Conservation (phyloP, 2,329 filamentous ascomycete genomes). For the Colletotrichum sp. region DNA sequence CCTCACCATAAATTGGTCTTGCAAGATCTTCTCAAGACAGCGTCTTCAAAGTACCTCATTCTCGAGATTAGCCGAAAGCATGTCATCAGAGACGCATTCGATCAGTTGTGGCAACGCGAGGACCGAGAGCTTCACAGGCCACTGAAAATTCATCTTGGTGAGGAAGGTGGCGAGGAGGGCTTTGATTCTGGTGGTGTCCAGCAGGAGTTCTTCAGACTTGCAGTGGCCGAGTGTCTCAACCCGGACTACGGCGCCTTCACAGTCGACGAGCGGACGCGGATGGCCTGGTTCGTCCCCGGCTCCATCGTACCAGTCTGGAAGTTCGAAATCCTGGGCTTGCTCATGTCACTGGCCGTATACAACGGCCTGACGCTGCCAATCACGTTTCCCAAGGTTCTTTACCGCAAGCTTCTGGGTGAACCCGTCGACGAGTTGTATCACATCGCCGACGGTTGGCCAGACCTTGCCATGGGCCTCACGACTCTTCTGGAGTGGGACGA, state of each 20-base stretch:
- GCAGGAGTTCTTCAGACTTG: conserved; percentile 91
- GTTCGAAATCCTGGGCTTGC: conserved; percentile 84
- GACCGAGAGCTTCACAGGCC: conserved; percentile 82
- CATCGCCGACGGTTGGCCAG: conserved; percentile 88
- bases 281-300: conserved; percentile 87
- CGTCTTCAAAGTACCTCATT: conserved; percentile 74
- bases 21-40: conserved; percentile 66
- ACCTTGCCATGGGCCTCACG: conserved; percentile 75
- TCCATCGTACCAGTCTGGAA: conserved; percentile 86
- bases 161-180: conserved; percentile 83
- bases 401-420: conserved; percentile 76
- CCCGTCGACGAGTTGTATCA: conserved; percentile 74
- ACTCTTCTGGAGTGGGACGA: conserved; percentile 78
- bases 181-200: conserved; percentile 95
- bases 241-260: conserved; percentile 82
- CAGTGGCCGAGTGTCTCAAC: conserved; percentile 79
- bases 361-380: conserved; percentile 92
- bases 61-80: conserved; percentile 71
- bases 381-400: conserved; percentile 85
- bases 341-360: conserved; percentile 90
- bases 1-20: conserved; percentile 65
- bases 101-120: conserved; percentile 89
- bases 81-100: conserved; percentile 75
- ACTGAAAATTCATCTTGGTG: conserved; percentile 85
- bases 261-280: conserved; percentile 74